Evolutionary conservation across 257 asterid genomes (phyloP), one percentile per base, ranked within the genome.

Genomic region (Agastache rugosa): DNA sequence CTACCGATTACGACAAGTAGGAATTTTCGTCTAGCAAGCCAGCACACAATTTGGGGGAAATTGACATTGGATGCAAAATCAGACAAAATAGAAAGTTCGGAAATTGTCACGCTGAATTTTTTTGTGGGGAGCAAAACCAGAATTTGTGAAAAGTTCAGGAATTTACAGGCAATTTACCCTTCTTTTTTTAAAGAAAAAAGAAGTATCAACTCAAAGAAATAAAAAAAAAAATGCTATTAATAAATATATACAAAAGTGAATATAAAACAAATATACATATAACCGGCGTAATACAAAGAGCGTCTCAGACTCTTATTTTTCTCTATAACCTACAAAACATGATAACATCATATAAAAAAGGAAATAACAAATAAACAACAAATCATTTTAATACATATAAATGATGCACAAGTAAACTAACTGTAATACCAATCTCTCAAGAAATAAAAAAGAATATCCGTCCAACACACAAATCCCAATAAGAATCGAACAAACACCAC

Each of bases 361-460:
- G n/a, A n/a, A 47, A 48, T 15, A 59, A 73, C 48, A 61, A 72
- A 61, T 47, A 12, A 61, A 72, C 69, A 72, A 72, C 4, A 59
- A 72, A 55, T 56, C 55, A 58, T 71, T 27, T 44, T 22, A 55
- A 70, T 19, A 51, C 4, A 48, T n/a, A 48, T 5, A 19, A 10
- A 50, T 17, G 2, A 31, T 31, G 4, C 37, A 31, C 3, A 29
- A 2, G 5, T 4, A 29, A n/a, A n/a, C n/a, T n/a, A n/a, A n/a
- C n/a, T n/a, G n/a, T 31, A 29, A 31, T 31, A n/a, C n/a, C 37
- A 31, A 31, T 31, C 6, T 31, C 37, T 31, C 53, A 67, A n/a
- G 6, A 67, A 65, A 64, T 42, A 5, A 10, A 48, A 39, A 54
- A 54, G 51, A 51, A 69, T 48, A 35, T 8, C 14, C 6, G 53